Base-by-base conservation (phyloP, 495 filamentous ascomycete species). In the Hypoxylon cercidicola region DNA sequence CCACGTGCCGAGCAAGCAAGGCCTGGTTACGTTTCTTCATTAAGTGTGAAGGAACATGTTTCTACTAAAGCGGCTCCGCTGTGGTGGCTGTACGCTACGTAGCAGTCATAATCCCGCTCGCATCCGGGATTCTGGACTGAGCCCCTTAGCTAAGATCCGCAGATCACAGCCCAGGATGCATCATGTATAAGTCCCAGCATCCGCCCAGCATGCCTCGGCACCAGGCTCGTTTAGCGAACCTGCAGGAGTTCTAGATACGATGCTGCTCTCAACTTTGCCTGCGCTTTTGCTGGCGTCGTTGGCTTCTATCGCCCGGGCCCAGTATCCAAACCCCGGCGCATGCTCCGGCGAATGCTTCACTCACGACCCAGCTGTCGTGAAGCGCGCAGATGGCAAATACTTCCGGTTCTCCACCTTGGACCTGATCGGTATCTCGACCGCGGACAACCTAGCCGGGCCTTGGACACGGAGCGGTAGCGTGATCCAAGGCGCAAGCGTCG, bases 401-500 rank as follows among this genome's bases (percentile, higher is more conserved):
- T 91, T 86, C 78, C 82, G 84, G 25, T 90, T 89, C 72, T 79
- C 80, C 0, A 90, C 88, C 0, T 81, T 84, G 6, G 79, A 76
- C 48, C 77, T 78, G 28, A 82, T 91, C 61, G 68, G 77, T 25
- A 84, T 86, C 32, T 77, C 79, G 62, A 85, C 81, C 1, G 77
- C 88, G 0, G 55, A 78, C 13, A 71, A 78, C 0, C 61, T 90
- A 18, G 74, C 70, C 21, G 88, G 88, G 0, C 85, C 88, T 4
- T 91, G 88, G 88, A 81, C 72, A 0, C 74, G 75, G 35, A 64
- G 74, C 13, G 87, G 88, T 19, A 66, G 74, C 20, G 85, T 82
- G 1, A 72, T 90, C 23, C 78, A 83, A 4, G 64, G 60, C 40
- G 82, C 82, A 2, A 82, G 82, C 19, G 79, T 68, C 4, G 87